phyloP scores from a whole-genome alignment of 176 grass and related monocot species.

The Elaeis guineensis region DNA sequence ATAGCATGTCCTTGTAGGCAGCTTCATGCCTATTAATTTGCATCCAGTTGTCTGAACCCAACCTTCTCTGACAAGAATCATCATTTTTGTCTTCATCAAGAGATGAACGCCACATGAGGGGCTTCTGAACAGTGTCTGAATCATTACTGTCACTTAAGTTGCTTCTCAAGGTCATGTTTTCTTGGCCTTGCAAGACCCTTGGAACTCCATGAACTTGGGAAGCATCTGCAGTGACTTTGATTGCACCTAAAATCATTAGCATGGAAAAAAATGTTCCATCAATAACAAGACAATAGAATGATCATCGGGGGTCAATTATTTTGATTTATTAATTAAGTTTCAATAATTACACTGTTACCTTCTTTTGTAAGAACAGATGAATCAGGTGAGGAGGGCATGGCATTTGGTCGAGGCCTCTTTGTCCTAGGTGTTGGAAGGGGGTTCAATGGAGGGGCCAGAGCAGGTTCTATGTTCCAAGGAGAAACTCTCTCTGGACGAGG shows the following conservation, averaged over 20 bases:
- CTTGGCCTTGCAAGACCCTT: constrained; percentile 71
- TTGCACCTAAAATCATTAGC: constrained; percentile 19
- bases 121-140: constrained; percentile 56
- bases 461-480: constrained; percentile 91
- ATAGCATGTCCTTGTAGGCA: constrained; percentile 37
- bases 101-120: constrained; percentile 51
- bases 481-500: constrained; percentile 73
- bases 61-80: constrained; percentile 33
- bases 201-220: constrained; percentile 42
- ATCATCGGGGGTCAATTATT: too few species aligned
- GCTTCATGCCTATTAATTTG: constrained; percentile 39
- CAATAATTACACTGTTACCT: constrained; percentile 23
- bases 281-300: too few species aligned
- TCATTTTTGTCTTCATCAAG: constrained; percentile 27
- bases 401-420: constrained; percentile 67
- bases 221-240: constrained; percentile 36
- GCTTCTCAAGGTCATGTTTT: constrained; percentile 50
- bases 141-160: constrained; percentile 45
- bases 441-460: constrained; percentile 63
- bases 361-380: constrained; percentile 73
- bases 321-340: not conserved
- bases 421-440: constrained; percentile 63
- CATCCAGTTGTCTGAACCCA: constrained; percentile 40
- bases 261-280: not conserved
- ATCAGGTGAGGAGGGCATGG: constrained; percentile 41